Percentiles rank a stretch among this genome's conserved stretches.
These are phyloP conservation scores for Trichosanthes truncata DNA, from an alignment of 306 rosid genomes.

Conservation along the genomic window DNA sequence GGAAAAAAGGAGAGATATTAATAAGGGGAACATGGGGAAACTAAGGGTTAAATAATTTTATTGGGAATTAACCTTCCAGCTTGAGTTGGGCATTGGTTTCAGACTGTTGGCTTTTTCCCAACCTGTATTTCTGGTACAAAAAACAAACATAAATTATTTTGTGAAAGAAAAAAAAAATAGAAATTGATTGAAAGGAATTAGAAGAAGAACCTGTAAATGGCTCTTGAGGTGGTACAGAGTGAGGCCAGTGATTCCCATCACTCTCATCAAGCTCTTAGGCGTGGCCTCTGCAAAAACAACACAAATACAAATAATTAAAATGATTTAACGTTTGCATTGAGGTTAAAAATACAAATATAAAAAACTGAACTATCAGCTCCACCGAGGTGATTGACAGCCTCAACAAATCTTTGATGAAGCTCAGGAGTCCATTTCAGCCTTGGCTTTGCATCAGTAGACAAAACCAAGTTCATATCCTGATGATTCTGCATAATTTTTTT, in stretches of 20 bases:
- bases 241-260: constrained; percentile 84
- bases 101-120: constrained; percentile 61
- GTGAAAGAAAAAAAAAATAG: neutral
- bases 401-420: constrained; percentile 81
- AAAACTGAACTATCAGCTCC: constrained; percentile 81
- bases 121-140: constrained; percentile 66
- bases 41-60: neutral
- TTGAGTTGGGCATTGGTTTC: constrained; percentile 44
- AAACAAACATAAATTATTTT: neutral
- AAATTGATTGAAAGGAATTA: neutral
- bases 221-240: constrained; percentile 95
- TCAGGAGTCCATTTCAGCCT: constrained; percentile 90
- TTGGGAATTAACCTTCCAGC: constrained; percentile 46
- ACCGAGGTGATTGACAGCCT: constrained; percentile 79
- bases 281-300: constrained; percentile 60
- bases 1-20: neutral
- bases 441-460: constrained; percentile 91
- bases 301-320: neutral
- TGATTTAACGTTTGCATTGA: neutral
- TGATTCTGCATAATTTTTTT: constrained; percentile 35
- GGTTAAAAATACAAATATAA: neutral
- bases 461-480: constrained; percentile 54
- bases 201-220: constrained; percentile 68
- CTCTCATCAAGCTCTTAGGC: constrained; percentile 84
- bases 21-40: neutral